Percentiles rank a stretch among this genome's conserved stretches.
Conservation (phyloP, 345 rosid genomes). For the Pistacia vera region DNA sequence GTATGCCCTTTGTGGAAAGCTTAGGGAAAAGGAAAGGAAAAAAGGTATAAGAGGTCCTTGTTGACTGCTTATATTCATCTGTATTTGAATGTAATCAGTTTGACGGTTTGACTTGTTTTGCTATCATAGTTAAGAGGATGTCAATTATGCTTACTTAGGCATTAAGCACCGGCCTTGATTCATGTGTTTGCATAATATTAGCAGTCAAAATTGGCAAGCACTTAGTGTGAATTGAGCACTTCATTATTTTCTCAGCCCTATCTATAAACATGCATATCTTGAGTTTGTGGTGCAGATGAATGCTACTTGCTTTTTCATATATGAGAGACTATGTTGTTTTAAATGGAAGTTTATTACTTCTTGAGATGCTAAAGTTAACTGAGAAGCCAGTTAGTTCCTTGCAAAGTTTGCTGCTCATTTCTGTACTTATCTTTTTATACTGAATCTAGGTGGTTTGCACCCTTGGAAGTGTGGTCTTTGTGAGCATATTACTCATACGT, state of each 20-base stretch:
- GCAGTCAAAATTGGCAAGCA: background rate
- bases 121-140: background rate
- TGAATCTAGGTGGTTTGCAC: conserved; percentile 64
- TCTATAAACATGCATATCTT: background rate
- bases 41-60: background rate
- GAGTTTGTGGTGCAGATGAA: background rate
- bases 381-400: background rate
- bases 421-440: background rate
- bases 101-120: background rate
- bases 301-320: background rate
- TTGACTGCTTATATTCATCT: background rate
- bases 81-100: background rate
- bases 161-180: background rate
- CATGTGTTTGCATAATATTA: background rate
- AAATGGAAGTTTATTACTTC: background rate
- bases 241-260: background rate
- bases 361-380: background rate
- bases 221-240: background rate
- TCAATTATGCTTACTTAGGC: background rate
- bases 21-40: background rate
- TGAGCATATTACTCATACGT: conserved; percentile 66
- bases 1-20: background rate
- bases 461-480: conserved; percentile 63
- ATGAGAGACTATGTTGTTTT: background rate
- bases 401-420: conserved; percentile 5